phyloP scores from a whole-genome alignment of 163 green algal genomes.

The Chlamydomonas reinhardtii region DNA sequence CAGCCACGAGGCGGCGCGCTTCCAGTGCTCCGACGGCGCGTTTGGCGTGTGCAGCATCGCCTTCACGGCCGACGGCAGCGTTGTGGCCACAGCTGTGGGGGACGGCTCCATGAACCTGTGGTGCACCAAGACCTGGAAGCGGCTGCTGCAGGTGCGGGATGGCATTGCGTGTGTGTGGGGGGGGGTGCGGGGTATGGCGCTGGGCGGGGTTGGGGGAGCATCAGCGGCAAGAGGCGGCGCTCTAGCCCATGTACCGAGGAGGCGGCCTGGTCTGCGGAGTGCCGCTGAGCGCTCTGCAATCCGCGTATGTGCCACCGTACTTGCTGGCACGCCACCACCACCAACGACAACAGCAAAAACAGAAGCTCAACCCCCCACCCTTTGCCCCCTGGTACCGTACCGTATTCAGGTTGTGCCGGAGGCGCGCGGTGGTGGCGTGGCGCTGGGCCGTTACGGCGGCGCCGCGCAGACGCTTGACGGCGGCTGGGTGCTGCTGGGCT shows the following conservation, averaged over 20 bases:
- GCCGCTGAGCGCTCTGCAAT: too few species aligned
- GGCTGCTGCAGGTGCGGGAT: too few species aligned
- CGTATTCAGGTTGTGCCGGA: neutral
- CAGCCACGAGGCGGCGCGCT: slow-evolving; percentile 3
- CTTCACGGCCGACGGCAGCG: slow-evolving; percentile 22
- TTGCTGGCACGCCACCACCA: too few species aligned
- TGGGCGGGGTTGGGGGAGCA: neutral
- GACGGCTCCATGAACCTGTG: neutral
- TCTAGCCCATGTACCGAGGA: too few species aligned
- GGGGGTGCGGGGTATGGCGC: neutral
- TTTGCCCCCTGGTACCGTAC: too few species aligned
- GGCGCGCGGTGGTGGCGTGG: neutral
- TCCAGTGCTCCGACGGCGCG: slow-evolving; percentile 3
- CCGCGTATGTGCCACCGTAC: too few species aligned
- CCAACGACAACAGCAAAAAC: too few species aligned
- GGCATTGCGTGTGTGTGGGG: too few species aligned
- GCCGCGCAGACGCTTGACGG: neutral
- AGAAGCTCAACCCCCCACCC: too few species aligned
- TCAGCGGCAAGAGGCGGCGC: too few species aligned
- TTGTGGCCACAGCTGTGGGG: neutral
- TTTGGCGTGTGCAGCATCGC: neutral
- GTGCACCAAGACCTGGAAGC: neutral
- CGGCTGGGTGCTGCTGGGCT: slow-evolving; percentile 21
- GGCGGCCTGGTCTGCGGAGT: too few species aligned
- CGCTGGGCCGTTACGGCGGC: neutral